These are phyloP conservation scores for Yamadazyma ubonensis DNA, from an alignment of 805 yeast genomes.

Conservation along the genomic window DNA sequence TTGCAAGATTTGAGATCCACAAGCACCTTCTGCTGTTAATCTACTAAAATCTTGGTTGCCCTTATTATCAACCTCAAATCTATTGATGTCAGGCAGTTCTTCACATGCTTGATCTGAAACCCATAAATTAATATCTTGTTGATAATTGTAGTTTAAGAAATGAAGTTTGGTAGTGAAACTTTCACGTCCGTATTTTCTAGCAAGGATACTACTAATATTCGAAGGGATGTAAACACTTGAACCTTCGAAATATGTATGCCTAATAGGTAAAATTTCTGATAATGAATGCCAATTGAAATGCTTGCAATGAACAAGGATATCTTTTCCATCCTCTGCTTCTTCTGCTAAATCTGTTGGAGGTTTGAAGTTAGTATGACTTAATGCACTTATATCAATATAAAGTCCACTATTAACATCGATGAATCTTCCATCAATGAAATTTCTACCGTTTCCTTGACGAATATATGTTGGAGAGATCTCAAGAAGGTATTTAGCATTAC, in stretches of 20 bases:
- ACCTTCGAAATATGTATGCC: constrained; percentile 38
- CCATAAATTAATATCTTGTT: constrained; percentile 46
- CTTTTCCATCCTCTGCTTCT: constrained; percentile 13
- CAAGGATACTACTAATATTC: constrained; percentile 29
- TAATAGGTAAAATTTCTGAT: constrained; percentile 34
- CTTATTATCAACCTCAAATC: constrained; percentile 18
- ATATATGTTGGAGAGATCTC: constrained; percentile 28
- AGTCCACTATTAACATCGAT: constrained; percentile 40
- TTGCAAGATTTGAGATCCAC: constrained; percentile 31
- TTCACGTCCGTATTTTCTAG: constrained; percentile 31
- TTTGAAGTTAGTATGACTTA: constrained; percentile 26
- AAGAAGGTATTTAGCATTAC: constrained; percentile 26
- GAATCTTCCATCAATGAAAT: constrained; percentile 37
- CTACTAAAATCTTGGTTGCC: constrained; percentile 22
- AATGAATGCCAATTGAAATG: constrained; percentile 41
- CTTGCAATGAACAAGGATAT: constrained; percentile 35
- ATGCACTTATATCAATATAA: constrained; percentile 45
- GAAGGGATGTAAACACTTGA: constrained; percentile 35
- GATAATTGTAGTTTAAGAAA: constrained; percentile 37
- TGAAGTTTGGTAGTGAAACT: constrained; percentile 28
- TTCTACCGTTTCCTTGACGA: constrained; percentile 43
- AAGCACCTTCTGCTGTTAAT: constrained; percentile 39
- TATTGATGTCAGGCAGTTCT: constrained; percentile 24
- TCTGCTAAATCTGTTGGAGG: constrained; percentile 18
- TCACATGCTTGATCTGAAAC: constrained; percentile 44